Evolutionary conservation across 2,329 filamentous ascomycete genomes (phyloP), one percentile per base, ranked within the genome.

Genomic region (Aureobasidium sp.): DNA sequence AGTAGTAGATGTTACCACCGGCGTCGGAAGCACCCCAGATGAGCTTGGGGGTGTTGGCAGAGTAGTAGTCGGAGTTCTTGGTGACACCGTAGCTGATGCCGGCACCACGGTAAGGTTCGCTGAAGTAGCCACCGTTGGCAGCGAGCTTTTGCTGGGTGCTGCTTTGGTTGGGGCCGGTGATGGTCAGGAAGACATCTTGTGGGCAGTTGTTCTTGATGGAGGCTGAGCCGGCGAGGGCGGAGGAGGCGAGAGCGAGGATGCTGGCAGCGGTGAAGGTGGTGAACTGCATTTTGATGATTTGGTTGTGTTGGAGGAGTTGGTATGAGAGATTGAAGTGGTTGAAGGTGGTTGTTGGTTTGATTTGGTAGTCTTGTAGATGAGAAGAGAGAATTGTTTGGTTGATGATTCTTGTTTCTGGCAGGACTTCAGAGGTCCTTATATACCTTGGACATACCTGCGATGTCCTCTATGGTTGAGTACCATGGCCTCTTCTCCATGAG

Each of bases 11-110:
- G 12, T 55, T 57, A 14, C 56, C 45, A 12, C 44, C 53, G 39
- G 54, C 41, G 48, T 55, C 53, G 21, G 50, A 59, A 25, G 59
- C 59, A 37, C 65, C 64, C 37, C 64, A 58, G 54, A 65, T 60
- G 11, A 66, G 45, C 49, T 65, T 65, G 19, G 60, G 42, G 4
- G 59, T 60, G 34, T 55, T 53, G 6, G 55, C 25, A 40, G 45
- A 55, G 57, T 60, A 66, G 59, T 62, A 63, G 40, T 60, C 53
- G 17, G 55, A 41, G 24, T 50, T 53, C 27, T 62, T 60, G 34
- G 65, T 59, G 16, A 68, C 55, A 35, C 61, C 65, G 53, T 65
- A 59, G 52, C 56, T 61, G 57, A 67, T 67, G 52, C 63, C 64
- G 24, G 55, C 53, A 44, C 64, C 65, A 11, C 41, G 29, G 48